These are phyloP conservation scores for Colletotrichum simmondsii DNA, from an alignment of 2,329 filamentous ascomycete species.

Conservation along the genomic window DNA sequence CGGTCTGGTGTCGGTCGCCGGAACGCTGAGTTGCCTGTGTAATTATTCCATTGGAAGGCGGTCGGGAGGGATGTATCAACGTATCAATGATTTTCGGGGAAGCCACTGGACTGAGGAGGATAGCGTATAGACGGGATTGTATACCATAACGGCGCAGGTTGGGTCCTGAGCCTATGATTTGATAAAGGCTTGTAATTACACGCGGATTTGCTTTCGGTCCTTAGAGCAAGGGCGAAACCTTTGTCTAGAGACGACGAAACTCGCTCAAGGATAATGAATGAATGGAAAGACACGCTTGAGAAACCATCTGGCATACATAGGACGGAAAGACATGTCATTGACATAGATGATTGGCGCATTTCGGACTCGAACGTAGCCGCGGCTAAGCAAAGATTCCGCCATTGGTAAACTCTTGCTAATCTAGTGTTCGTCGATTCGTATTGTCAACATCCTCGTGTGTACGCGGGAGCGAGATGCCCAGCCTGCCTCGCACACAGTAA, in stretches of 20 bases:
- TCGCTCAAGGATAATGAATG: conserved; percentile 17
- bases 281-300: conserved; percentile 9
- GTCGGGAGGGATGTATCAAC: not conserved
- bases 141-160: conserved; percentile 36
- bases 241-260: not conserved
- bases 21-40: conserved; percentile 84
- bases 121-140: conserved; percentile 24
- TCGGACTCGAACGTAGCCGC: not conserved
- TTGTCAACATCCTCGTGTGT: conserved; percentile 32
- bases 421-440: conserved; percentile 35
- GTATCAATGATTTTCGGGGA: not conserved
- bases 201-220: not conserved
- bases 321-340: not conserved
- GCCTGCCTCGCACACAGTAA: conserved; percentile 30
- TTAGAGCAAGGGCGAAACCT: not conserved
- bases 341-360: conserved; percentile 5
- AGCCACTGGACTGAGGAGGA: conserved; percentile 23
- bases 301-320: not conserved
- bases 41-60: conserved; percentile 40
- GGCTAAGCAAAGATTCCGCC: conserved; percentile 31
- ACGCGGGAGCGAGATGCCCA: conserved; percentile 33
- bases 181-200: conserved; percentile 17
- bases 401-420: conserved; percentile 34
- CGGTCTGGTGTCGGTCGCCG: conserved; percentile 74
- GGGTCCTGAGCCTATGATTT: not conserved